Percentiles rank a stretch among this genome's conserved stretches.
phyloP scores from a whole-genome alignment of 2,329 filamentous ascomycete species.

The Neobulgaria alba region DNA sequence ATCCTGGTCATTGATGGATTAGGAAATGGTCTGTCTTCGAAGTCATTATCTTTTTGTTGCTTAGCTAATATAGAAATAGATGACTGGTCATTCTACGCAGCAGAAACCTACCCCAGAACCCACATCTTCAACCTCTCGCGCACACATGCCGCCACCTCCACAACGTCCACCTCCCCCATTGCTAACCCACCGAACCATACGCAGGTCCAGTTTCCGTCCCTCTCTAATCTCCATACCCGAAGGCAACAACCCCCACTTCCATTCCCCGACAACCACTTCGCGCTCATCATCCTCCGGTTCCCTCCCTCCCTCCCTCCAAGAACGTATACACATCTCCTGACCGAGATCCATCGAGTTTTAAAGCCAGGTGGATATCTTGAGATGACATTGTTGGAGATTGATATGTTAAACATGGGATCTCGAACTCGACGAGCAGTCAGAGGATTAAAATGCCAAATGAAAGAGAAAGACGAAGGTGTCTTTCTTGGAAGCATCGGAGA shows the following conservation, averaged over 20 bases:
- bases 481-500: conserved; percentile 53
- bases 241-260: conserved; percentile 49
- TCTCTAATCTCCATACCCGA: no score
- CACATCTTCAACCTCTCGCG: conserved; percentile 71
- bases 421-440: conserved; percentile 60
- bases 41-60: not conserved
- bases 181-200: conserved; percentile 61
- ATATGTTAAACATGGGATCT: conserved; percentile 75
- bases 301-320: conserved; percentile 59
- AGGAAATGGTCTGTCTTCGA: conserved; percentile 47
- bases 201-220: conserved; percentile 55
- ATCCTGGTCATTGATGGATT: conserved; percentile 75
- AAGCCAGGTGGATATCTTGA: conserved; percentile 75
- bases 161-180: conserved; percentile 39
- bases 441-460: conserved; percentile 62
- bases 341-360: conserved; percentile 68
- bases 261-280: conserved; percentile 68
- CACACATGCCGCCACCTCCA: conserved; percentile 37
- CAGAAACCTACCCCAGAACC: conserved; percentile 66
- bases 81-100: conserved; percentile 82
- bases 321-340: conserved; percentile 61
- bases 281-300: conserved; percentile 69
- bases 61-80: conserved; percentile 31
- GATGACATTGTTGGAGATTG: conserved; percentile 67
- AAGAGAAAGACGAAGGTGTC: conserved; percentile 48